phyloP scores from a whole-genome alignment of 2,329 filamentous ascomycete genomes.

The Chrysosporium queenslandicum region DNA sequence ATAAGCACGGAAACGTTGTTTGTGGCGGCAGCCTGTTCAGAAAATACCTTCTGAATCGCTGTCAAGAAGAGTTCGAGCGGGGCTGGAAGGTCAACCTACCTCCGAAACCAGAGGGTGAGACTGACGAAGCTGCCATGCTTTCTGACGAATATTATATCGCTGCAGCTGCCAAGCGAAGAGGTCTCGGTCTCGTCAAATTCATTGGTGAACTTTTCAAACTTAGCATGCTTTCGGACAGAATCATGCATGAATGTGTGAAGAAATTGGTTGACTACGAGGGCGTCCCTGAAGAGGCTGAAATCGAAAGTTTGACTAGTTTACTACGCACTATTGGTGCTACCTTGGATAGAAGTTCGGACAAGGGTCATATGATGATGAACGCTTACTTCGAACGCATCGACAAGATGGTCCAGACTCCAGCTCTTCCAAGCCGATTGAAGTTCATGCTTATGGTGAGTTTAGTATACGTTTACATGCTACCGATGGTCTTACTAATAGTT shows the following conservation, averaged over 20 bases:
- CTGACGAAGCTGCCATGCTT: constrained; percentile 66
- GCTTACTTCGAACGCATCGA: constrained; percentile 87
- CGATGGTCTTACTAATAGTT: constrained; percentile 7
- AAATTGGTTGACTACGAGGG: constrained; percentile 94
- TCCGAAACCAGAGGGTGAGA: constrained; percentile 60
- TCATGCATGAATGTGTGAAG: constrained; percentile 98
- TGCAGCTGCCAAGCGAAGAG: constrained; percentile 88
- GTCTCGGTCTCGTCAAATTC: constrained; percentile 96
- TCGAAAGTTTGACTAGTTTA: constrained; percentile 90
- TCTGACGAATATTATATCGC: constrained; percentile 95
- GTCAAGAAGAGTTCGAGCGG: constrained; percentile 96
- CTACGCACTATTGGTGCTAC: constrained; percentile 83
- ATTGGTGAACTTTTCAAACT: constrained; percentile 99
- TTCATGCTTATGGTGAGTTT: constrained; percentile 77
- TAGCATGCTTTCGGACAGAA: constrained; percentile 94
- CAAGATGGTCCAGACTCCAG: constrained; percentile 66
- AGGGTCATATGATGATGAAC: constrained; percentile 78
- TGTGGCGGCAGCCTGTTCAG: constrained; percentile 90
- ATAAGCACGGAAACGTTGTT: constrained; percentile 80
- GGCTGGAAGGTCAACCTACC: constrained; percentile 90
- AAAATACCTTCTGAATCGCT: constrained; percentile 96
- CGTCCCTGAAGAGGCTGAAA: constrained; percentile 85
- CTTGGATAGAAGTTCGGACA: constrained; percentile 64
- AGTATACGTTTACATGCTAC: neutral
- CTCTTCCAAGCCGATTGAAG: constrained; percentile 73